phyloP scores from a whole-genome alignment of 1,139 yeast species.

The Arxiozyma telluris region DNA sequence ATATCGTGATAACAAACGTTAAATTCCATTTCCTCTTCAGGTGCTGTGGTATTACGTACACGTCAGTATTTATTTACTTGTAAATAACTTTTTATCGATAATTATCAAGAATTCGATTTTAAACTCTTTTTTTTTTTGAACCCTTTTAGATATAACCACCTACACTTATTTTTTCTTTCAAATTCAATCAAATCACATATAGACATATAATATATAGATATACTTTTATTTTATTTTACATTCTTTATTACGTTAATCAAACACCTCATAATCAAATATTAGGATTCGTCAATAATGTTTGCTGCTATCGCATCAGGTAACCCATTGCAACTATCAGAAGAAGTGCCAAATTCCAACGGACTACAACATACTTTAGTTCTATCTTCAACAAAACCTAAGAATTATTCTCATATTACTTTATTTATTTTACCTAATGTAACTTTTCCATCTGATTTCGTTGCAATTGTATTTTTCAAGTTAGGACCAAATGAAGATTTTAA shows the following conservation, averaged over 20 bases:
- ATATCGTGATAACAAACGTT: too few relatives aligned
- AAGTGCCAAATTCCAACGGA: constrained; percentile 32
- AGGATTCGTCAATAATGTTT: constrained; percentile 19
- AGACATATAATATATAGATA: not conserved
- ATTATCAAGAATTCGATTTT: too few relatives aligned
- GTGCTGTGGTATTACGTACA: too few relatives aligned
- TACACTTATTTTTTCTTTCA: too few relatives aligned
- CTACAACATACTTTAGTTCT: constrained; percentile 30
- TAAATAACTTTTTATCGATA: too few relatives aligned
- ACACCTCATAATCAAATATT: not conserved
- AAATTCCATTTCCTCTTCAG: not conserved
- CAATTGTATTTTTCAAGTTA: constrained; percentile 79
- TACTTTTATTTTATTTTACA: too few relatives aligned
- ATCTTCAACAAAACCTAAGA: constrained; percentile 29
- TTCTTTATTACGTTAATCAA: not conserved
- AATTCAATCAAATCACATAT: too few relatives aligned
- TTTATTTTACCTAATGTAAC: constrained; percentile 63
- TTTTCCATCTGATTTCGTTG: constrained; percentile 63
- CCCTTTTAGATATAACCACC: too few relatives aligned
- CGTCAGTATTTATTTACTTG: not conserved
- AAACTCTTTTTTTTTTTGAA: too few relatives aligned
- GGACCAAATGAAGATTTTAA: constrained; percentile 64
- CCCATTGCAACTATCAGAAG: constrained; percentile 30
- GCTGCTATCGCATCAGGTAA: constrained; percentile 34
- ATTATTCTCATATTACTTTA: constrained; percentile 57